Percentiles rank a stretch among this genome's conserved stretches.
Evolutionary conservation across 192 early-diverging fungal genomes (phyloP).

Genomic region (Linnemannia hyalina): DNA sequence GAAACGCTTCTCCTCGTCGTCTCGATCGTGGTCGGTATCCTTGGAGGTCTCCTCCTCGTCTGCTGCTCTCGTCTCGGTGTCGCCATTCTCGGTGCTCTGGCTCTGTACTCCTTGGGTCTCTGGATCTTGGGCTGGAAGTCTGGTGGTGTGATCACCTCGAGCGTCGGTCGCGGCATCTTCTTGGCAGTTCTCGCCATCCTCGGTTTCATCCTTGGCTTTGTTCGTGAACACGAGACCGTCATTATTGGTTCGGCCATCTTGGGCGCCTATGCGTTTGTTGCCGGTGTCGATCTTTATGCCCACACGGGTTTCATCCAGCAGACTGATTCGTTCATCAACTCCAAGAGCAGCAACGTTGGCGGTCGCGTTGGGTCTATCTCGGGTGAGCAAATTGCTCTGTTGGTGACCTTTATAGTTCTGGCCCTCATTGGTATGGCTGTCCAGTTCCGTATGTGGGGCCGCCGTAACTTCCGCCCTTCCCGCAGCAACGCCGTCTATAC

Average conservation of each 20-base stretch:
- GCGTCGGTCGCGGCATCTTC: slow-evolving; percentile 50
- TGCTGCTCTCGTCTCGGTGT: slow-evolving; percentile 55
- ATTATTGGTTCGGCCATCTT: slow-evolving; percentile 64
- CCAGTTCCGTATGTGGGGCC: slow-evolving; percentile 40
- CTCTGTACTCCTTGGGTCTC: slow-evolving; percentile 55
- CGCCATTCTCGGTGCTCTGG: slow-evolving; percentile 53
- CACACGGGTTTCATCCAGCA: slow-evolving; percentile 63
- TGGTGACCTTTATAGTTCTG: slow-evolving; percentile 43
- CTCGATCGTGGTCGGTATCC: slow-evolving; percentile 46
- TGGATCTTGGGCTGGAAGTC: slow-evolving; percentile 61
- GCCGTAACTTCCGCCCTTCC: slow-evolving; percentile 25
- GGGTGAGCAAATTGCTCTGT: slow-evolving; percentile 12
- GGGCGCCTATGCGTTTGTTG: slow-evolving; percentile 64
- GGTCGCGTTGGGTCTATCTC: slow-evolving; percentile 16
- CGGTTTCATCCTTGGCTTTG: slow-evolving; percentile 58
- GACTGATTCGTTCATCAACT: slow-evolving; percentile 48
- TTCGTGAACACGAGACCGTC: slow-evolving; percentile 66
- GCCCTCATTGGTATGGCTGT: slow-evolving; percentile 36
- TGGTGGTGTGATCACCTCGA: slow-evolving; percentile 42
- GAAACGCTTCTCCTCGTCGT: slow-evolving; percentile 53
- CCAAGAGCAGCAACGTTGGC: slow-evolving; percentile 23
- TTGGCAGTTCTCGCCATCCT: slow-evolving; percentile 48
- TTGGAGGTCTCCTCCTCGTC: slow-evolving; percentile 48
- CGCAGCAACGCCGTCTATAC: slow-evolving; percentile 34
- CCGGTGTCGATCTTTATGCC: slow-evolving; percentile 68